phyloP scores from a whole-genome alignment of 177 flowering plant genomes.

The Vitis hybrid region DNA sequence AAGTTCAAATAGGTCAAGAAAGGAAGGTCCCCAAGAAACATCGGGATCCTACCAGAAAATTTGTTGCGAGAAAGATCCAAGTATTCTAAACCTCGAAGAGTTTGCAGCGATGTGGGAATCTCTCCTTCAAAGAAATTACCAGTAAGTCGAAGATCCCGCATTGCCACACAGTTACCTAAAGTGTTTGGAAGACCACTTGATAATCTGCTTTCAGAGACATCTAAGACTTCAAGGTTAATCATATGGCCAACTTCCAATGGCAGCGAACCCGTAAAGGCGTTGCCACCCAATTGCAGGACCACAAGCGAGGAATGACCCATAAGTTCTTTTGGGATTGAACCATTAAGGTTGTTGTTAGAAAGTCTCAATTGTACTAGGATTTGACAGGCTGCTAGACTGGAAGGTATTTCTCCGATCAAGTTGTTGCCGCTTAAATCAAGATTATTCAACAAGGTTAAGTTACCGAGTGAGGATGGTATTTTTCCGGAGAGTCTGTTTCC shows the following conservation, averaged over 20 bases:
- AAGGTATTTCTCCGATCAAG: slow-evolving; percentile 4
- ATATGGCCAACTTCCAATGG: slow-evolving; percentile 5
- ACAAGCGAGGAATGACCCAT: background rate
- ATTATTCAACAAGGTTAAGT: slow-evolving; percentile 4
- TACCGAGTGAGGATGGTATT: slow-evolving; percentile 13
- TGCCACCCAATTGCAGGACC: background rate
- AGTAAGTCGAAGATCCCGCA: background rate
- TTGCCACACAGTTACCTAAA: background rate
- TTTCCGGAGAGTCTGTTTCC: slow-evolving; percentile 13
- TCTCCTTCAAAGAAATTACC: background rate
- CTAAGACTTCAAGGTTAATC: background rate
- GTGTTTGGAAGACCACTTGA: slow-evolving; percentile 3
- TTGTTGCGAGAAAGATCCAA: slow-evolving; percentile 1
- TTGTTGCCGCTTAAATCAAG: background rate
- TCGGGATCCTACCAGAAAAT: slow-evolving; percentile 14
- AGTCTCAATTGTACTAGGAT: background rate
- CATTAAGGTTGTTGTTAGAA: background rate
- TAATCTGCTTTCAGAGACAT: slow-evolving; percentile 2
- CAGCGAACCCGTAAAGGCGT: background rate
- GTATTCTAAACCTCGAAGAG: background rate
- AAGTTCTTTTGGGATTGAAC: background rate
- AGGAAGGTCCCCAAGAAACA: background rate
- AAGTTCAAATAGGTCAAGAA: too few relatives aligned
- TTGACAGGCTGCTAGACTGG: background rate
- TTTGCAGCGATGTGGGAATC: background rate